Evolutionary conservation across 495 filamentous ascomycete species (phyloP).

Genomic region (Podospora pseudocomata): DNA sequence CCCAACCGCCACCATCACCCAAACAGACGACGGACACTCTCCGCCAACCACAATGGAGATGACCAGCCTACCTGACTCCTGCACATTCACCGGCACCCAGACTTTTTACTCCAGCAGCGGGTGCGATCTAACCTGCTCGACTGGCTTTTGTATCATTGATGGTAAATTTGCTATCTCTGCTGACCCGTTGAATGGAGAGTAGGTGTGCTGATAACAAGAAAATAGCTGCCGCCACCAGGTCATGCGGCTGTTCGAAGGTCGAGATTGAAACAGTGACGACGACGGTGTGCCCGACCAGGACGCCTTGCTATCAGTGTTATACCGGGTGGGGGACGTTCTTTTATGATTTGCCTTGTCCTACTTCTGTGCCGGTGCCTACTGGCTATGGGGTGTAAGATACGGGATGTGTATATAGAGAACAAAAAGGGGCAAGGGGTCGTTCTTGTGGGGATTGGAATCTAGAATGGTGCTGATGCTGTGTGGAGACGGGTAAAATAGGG

Average conservation of each 20-base stretch:
- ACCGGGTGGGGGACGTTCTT: constrained; percentile 29
- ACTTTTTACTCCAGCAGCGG: constrained; percentile 28
- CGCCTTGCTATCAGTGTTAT: constrained; percentile 27
- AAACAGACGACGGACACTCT: neutral
- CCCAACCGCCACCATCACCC: neutral
- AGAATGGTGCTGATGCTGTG: neutral
- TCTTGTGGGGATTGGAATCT: neutral
- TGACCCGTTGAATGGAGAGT: neutral
- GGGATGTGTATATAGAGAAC: neutral
- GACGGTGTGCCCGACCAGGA: constrained; percentile 23
- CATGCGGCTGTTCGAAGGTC: constrained; percentile 23
- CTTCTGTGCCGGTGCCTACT: neutral
- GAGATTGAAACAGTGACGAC: constrained; percentile 20
- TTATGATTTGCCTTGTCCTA: constrained; percentile 12
- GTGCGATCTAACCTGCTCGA: constrained; percentile 20
- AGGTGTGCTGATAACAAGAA: neutral
- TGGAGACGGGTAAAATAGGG: neutral
- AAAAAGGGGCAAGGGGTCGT: neutral
- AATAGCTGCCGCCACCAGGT: constrained; percentile 20
- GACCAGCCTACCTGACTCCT: constrained; percentile 19
- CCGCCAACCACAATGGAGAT: constrained; percentile 1
- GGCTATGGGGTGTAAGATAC: neutral
- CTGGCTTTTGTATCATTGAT: constrained; percentile 27
- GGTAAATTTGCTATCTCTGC: constrained; percentile 9
- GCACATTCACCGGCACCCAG: constrained; percentile 25